These are phyloP conservation scores for Hericium coralloides DNA, from an alignment of 768 basidiomycete genomes.

Conservation along the genomic window DNA sequence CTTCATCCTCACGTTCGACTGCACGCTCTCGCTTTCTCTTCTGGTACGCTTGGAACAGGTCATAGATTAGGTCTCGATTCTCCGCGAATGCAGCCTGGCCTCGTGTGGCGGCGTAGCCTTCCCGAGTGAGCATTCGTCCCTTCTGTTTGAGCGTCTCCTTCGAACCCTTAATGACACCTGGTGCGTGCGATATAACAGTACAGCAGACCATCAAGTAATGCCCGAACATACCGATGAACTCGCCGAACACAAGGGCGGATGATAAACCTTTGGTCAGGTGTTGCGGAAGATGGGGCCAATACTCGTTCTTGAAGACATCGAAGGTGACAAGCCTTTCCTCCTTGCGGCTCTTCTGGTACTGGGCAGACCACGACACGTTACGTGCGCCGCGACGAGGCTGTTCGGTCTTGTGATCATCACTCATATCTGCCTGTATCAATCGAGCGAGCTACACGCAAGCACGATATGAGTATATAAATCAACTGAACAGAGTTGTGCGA, in stretches of 20 bases:
- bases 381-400: background rate
- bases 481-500: background rate
- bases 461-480: background rate
- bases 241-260: constrained; percentile 52
- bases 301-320: constrained; percentile 33
- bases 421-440: constrained; percentile 40
- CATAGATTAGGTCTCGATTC: background rate
- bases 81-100: background rate
- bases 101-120: background rate
- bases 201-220: no score
- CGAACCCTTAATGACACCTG: constrained; percentile 62
- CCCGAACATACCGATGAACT: constrained; percentile 46
- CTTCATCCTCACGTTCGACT: constrained; percentile 17
- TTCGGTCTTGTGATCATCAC: no score
- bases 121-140: constrained; percentile 7
- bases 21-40: constrained; percentile 28
- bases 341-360: background rate
- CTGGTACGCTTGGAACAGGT: constrained; percentile 43
- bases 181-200: background rate
- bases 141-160: constrained; percentile 33
- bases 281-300: constrained; percentile 55
- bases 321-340: background rate
- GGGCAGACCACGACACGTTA: background rate
- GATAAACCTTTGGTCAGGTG: constrained; percentile 44
- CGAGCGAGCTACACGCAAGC: constrained; percentile 31